phyloP scores from a whole-genome alignment of 2,329 filamentous ascomycete genomes.

The Capronia coronata region DNA sequence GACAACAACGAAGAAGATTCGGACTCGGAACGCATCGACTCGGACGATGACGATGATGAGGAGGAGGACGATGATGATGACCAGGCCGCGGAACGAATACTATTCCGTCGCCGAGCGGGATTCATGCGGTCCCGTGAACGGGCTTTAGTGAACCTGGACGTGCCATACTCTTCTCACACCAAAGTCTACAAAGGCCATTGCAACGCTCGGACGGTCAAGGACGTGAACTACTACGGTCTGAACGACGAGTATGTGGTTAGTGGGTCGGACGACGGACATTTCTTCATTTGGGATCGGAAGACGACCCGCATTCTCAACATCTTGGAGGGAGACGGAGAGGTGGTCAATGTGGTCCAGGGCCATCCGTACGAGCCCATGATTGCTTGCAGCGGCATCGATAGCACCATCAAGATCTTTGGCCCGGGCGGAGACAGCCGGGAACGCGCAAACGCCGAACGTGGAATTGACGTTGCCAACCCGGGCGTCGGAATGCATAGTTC shows the following conservation, averaged over 20 bases:
- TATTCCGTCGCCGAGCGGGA: slow-evolving; percentile 44
- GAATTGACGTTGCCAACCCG: slow-evolving; percentile 52
- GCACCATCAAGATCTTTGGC: slow-evolving; percentile 63
- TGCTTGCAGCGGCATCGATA: slow-evolving; percentile 61
- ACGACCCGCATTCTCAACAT: slow-evolving; percentile 57
- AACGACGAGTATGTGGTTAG: slow-evolving; percentile 63
- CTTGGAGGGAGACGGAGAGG: slow-evolving; percentile 59
- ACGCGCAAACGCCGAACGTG: slow-evolving; percentile 51
- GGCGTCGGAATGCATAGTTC: slow-evolving; percentile 36
- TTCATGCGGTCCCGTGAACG: slow-evolving; percentile 44
- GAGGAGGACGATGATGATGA: too few relatives aligned
- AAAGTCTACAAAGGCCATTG: slow-evolving; percentile 58
- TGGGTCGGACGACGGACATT: slow-evolving; percentile 59
- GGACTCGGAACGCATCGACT: slow-evolving; percentile 5
- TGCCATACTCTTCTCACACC: slow-evolving; percentile 52
- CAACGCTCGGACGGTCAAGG: slow-evolving; percentile 62
- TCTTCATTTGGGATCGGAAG: slow-evolving; percentile 64
- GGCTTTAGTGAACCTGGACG: slow-evolving; percentile 48
- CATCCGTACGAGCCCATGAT: slow-evolving; percentile 63
- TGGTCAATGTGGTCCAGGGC: slow-evolving; percentile 63
- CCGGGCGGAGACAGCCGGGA: slow-evolving; percentile 48
- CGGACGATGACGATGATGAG: slow-evolving; percentile 27
- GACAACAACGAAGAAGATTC: slow-evolving; percentile 19
- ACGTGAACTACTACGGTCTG: slow-evolving; percentile 62
- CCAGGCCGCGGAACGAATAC: slow-evolving; percentile 29